Conservation (phyloP, 345 rosid genomes). For the Murraya paniculata region DNA sequence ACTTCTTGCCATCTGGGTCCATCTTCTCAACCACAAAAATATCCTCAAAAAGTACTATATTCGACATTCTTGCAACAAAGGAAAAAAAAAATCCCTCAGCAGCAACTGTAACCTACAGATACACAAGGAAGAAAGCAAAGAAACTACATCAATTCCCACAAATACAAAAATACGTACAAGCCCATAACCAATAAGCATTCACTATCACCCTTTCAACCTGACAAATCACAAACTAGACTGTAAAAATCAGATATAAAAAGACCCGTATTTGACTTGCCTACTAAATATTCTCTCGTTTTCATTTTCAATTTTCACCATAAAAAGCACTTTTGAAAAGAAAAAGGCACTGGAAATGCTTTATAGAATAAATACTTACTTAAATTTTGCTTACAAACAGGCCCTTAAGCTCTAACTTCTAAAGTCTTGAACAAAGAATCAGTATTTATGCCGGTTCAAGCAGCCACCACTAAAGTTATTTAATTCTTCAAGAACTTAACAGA, state of each 20-base stretch:
- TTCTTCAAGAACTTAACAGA: background rate
- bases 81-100: background rate
- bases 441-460: background rate
- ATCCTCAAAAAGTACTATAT: conserved; percentile 50
- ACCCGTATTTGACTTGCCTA: too few relatives aligned
- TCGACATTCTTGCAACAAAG: background rate
- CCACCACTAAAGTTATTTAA: background rate
- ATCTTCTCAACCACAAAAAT: conserved; percentile 64
- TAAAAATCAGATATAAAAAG: too few relatives aligned
- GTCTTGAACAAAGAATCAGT: background rate
- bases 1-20: conserved; percentile 86
- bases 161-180: background rate
- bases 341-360: background rate
- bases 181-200: background rate
- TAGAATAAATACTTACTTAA: too few relatives aligned
- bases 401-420: background rate
- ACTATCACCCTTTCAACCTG: background rate
- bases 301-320: too few relatives aligned
- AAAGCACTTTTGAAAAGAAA: background rate
- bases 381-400: background rate
- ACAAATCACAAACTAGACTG: background rate
- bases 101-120: background rate
- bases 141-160: background rate
- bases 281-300: too few relatives aligned
- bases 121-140: background rate